Evolutionary conservation across 2,329 filamentous ascomycete species (phyloP), one percentile per base, ranked within the genome.

Genomic region (Magnaporthiopsis incrustans): DNA sequence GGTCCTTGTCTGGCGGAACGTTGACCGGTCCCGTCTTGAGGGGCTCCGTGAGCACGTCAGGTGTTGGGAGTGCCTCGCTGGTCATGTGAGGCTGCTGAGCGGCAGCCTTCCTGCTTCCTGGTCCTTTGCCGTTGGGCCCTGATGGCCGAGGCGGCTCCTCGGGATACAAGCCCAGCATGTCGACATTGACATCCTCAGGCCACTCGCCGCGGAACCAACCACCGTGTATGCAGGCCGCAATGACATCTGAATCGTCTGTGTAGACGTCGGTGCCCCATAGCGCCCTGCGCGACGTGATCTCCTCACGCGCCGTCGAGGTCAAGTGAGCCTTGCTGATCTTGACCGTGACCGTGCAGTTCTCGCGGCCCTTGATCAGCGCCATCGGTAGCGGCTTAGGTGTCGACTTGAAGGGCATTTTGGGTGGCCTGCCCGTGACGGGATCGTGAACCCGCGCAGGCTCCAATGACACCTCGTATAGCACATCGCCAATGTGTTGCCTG

Each of bases 191-290:
- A 50, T 91, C 89, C 8, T 92, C 87, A 5, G 86, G 81, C 89
- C 93, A 97, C 70, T 93, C 91, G 44, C 94, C 94, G 57, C 89
- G 87, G 69, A 99, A 89, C 87, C 92, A 98, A 4, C 95, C 95
- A 1, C 88, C 88, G 74, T 99, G 95, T 59, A 99, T 94, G 66
- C 93, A 94, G 2, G 94, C 93, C 0, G 92, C 94, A 30, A 99
- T 84, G 0, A 95, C 87, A 72, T 99, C 95, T 0, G 92, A 97
- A 75, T 99, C 95, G 70, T 99, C 95, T 0, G 92, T 96, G 73
- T 98, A 98, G 8, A 99, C 84, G 53, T 96, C 93, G 0, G 92
- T 95, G 1, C 95, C 95, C 93, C 94, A 99, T 0, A 99, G 75
- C 10, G 91, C 90, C 26, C 89, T 85, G 44, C 91, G 85, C 10